Evolutionary conservation across 805 yeast genomes (phyloP).

Genomic region (Wickerhamiella galacta): DNA sequence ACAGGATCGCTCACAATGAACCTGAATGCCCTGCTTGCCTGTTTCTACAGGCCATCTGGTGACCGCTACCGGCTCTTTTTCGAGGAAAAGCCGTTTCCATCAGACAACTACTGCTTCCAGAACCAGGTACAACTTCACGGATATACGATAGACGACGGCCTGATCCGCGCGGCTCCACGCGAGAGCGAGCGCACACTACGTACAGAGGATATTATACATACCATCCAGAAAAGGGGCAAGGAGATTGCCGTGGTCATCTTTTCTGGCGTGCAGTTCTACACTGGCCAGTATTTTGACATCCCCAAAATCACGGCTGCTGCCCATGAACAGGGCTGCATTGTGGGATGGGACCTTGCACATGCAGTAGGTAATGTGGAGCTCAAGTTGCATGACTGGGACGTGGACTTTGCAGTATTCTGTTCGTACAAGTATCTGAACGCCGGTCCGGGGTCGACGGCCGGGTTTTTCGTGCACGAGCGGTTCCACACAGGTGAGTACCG

Average conservation of each 20-base stretch:
- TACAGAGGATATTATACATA: conserved; percentile 43
- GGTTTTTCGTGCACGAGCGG: conserved; percentile 57
- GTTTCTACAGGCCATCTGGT: conserved; percentile 57
- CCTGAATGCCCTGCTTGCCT: conserved; percentile 52
- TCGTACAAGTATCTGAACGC: conserved; percentile 79
- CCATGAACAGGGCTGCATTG: conserved; percentile 32
- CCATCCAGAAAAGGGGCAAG: conserved; percentile 39
- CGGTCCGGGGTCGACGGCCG: conserved; percentile 91
- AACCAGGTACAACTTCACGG: conserved; percentile 55
- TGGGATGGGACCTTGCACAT: conserved; percentile 94
- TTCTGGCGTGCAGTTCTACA: conserved; percentile 81
- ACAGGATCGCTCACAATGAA: conserved; percentile 80
- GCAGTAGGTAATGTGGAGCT: conserved; percentile 79
- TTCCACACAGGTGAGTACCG: conserved; percentile 17
- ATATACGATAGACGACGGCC: conserved; percentile 32
- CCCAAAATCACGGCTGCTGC: conserved; percentile 48
- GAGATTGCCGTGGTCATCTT: conserved; percentile 58
- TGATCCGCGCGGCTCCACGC: conserved; percentile 51
- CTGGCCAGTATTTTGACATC: conserved; percentile 79
- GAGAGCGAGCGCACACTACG: conserved; percentile 37
- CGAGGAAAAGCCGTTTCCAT: conserved; percentile 81
- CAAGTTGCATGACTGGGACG: conserved; percentile 69
- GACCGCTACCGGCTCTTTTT: conserved; percentile 52
- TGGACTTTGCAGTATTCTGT: conserved; percentile 92
- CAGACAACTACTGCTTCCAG: conserved; percentile 73